Evolutionary conservation across 2,329 filamentous ascomycete species (phyloP).

Genomic region (Colletotrichum cuscutae): DNA sequence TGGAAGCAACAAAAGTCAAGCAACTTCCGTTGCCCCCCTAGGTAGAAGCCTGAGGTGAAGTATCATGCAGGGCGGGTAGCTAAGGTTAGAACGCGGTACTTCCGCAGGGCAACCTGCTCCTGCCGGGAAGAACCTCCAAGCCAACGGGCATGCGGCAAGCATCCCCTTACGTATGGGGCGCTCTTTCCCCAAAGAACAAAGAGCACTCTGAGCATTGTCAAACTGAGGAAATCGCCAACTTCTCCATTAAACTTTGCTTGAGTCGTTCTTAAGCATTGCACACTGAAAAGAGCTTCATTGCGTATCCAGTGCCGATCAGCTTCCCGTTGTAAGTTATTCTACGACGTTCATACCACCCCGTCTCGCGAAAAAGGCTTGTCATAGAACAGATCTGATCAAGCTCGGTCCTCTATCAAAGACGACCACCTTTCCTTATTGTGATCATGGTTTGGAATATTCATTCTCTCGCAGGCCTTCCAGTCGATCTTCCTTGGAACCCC

Average conservation of each 20-base stretch:
- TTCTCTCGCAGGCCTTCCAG: neutral
- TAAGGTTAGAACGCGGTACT: neutral
- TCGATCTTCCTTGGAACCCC: conserved; percentile 5
- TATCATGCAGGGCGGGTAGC: conserved; percentile 13
- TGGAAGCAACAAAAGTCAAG: neutral
- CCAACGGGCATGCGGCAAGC: neutral
- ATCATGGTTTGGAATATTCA: neutral
- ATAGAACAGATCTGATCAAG: neutral
- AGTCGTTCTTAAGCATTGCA: neutral
- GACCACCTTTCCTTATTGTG: neutral
- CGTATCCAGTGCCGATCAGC: neutral
- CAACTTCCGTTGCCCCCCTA: neutral
- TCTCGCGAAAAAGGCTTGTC: neutral
- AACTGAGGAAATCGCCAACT: neutral
- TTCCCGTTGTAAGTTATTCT: neutral
- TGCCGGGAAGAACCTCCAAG: conserved; percentile 18
- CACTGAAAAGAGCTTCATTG: neutral
- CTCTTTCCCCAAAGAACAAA: neutral
- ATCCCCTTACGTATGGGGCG: conserved; percentile 25
- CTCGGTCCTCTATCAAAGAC: neutral
- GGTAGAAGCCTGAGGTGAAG: neutral
- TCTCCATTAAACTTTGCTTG: neutral
- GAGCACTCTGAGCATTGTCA: neutral
- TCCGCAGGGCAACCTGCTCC: neutral
- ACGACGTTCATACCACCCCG: neutral